Base-by-base conservation (phyloP, 768 basidiomycete genomes). In the Phallus indusiatus region DNA sequence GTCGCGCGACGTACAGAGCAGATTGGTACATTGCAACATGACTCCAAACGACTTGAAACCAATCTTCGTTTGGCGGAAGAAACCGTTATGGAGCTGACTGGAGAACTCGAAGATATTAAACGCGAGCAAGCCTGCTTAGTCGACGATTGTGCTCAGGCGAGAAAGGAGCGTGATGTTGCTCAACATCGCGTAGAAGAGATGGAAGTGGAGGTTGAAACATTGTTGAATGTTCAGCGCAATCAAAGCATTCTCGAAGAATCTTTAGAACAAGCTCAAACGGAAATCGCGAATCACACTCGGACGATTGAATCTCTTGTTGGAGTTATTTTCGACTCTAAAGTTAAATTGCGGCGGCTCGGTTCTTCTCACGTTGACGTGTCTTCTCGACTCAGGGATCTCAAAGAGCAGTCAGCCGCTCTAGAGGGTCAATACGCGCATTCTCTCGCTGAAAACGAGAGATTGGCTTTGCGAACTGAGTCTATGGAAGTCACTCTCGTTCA, bases 71-170 rank as follows among this genome's bases (percentile, higher is more conserved):
- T 91, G 35, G 83, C 88, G 58, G 90, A 92, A 67, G 89, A 91
- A 24, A 77, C 86, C 7, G 69, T 90, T 42, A 69, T 67, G 2
- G 90, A 91, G 72, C 79, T 88, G 80, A 83, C 78, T 2, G 69
- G 67, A 17, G 90, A 92, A 64, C 68, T 89, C 59, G 88, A 88
- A 65, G 78, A 79, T 61, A 73, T 84, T 60, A 75, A 72, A 20
- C 77, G 81, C 5, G 80, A 90, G 73, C 88, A 85, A 68, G 81
- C 82, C 58, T 83, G 86, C 1, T 88, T 92, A 86, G 81, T 91
- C 0, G 88, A 90, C 62, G 90, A 92, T 66, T 91, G 90, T 65
- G 84, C 84, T 4, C 82, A 85, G 56, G 88, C 87, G 1, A 76
- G 90, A 55, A 85, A 85, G 56, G 80, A 84, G 20, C 76, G 90